These are phyloP conservation scores for Alternaria infectoria DNA, from an alignment of 2,329 filamentous ascomycete genomes.

Conservation along the genomic window DNA sequence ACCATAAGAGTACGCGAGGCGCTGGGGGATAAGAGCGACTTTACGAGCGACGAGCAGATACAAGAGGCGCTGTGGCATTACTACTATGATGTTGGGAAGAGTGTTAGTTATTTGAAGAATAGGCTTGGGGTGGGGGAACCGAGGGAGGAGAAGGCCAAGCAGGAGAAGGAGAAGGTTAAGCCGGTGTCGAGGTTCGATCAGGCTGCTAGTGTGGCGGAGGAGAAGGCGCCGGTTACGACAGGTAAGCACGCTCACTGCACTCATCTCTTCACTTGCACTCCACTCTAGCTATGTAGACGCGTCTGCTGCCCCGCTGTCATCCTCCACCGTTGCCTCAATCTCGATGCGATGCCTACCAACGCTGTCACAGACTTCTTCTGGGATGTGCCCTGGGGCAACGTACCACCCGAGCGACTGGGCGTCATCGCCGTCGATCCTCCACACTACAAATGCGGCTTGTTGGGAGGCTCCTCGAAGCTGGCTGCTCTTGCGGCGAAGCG, in stretches of 20 bases:
- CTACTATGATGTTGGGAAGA: conserved; percentile 90
- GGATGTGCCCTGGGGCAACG: conserved; percentile 83
- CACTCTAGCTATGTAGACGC: conserved; percentile 19
- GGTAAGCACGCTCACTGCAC: conserved; percentile 52
- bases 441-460: conserved; percentile 68
- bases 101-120: conserved; percentile 79
- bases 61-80: conserved; percentile 94
- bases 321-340: conserved; percentile 41
- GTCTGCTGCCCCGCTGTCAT: conserved; percentile 14
- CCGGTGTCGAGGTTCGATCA: conserved; percentile 59
- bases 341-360: conserved; percentile 30
- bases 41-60: conserved; percentile 72
- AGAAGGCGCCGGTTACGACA: conserved; percentile 49
- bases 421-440: conserved; percentile 67
- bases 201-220: conserved; percentile 48
- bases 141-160: too few relatives aligned
- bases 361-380: conserved; percentile 68
- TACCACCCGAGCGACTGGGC: conserved; percentile 70
- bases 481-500: conserved; percentile 86
- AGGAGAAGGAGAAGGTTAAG: too few relatives aligned
- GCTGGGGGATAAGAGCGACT: conserved; percentile 66
- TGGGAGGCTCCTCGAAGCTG: conserved; percentile 86
- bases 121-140: conserved; percentile 40
- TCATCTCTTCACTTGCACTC: conserved; percentile 13
- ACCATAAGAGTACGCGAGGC: conserved; percentile 70